A percentile compares a stretch with the other conserved stretches of the same genome.
Conservation (phyloP, 2,329 filamentous ascomycete genomes). For the Neonectria punicea region DNA sequence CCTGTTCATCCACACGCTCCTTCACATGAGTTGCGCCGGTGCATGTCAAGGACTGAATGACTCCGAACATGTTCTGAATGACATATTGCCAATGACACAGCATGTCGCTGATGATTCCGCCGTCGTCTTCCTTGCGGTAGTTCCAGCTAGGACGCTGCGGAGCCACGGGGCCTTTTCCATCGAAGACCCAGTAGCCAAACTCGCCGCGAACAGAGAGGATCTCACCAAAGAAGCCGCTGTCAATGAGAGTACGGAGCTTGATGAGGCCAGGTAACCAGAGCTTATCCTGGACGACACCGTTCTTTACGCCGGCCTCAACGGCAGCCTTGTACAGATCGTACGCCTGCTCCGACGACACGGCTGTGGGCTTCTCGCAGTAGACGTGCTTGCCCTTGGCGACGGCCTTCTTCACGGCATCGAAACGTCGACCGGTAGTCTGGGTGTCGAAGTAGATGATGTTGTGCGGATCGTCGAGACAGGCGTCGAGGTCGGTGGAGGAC, state of each 20-base stretch:
- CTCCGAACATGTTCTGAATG: not conserved
- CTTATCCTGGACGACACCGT: slow-evolving; percentile 1
- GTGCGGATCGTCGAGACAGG: not conserved
- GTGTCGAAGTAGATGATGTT: slow-evolving; percentile 3
- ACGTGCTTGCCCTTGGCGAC: slow-evolving; percentile 6
- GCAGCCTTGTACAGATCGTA: not conserved
- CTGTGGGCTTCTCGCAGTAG: slow-evolving; percentile 3
- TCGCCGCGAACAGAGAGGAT: not conserved
- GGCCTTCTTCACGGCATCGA: slow-evolving; percentile 1
- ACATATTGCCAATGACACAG: not conserved
- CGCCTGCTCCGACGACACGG: not conserved
- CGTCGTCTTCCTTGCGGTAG: not conserved
- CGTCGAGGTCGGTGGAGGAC: not conserved
- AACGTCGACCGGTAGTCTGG: not conserved
- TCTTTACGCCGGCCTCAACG: not conserved
- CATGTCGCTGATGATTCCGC: slow-evolving; percentile 2
- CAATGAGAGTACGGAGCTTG: not conserved
- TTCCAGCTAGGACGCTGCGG: not conserved
- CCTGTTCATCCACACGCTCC: not conserved
- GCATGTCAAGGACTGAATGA: not conserved
- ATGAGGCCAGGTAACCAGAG: not conserved
- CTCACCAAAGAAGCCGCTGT: slow-evolving; percentile 2
- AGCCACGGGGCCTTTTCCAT: not conserved
- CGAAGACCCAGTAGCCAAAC: not conserved
- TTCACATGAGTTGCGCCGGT: not conserved